A percentile compares a stretch with the other conserved stretches of the same genome.
Conservation (phyloP, 2,329 filamentous ascomycete genomes). For the Aschersonia sp. region DNA sequence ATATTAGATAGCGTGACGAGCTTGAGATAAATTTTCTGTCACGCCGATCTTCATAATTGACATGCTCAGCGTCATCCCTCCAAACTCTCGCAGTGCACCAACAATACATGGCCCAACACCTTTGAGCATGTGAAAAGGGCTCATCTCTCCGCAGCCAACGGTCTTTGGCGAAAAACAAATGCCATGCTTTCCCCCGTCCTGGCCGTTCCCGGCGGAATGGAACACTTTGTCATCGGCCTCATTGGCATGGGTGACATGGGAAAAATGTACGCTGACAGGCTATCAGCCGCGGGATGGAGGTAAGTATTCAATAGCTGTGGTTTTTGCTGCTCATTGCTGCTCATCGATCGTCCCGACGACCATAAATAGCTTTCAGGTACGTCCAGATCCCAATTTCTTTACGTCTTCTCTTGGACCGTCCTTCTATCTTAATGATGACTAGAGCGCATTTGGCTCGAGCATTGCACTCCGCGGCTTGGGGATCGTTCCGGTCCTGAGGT, state of each 20-base stretch:
- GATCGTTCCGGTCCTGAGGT: conserved; percentile 63
- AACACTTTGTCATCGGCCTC: conserved; percentile 70
- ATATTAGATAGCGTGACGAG: too few relatives aligned
- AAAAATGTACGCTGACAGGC: conserved; percentile 86
- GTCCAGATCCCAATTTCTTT: neutral
- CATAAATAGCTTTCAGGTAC: neutral
- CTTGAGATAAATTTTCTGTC: too few relatives aligned
- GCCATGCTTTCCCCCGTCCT: conserved; percentile 14
- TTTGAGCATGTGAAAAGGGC: too few relatives aligned
- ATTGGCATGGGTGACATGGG: conserved; percentile 99
- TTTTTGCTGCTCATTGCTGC: too few relatives aligned
- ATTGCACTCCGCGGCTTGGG: conserved; percentile 52
- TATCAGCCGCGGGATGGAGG: conserved; percentile 94
- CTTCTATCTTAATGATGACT: conserved; percentile 69
- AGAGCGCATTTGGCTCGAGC: conserved; percentile 99
- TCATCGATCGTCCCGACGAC: too few relatives aligned
- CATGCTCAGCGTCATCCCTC: too few relatives aligned
- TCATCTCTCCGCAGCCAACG: too few relatives aligned
- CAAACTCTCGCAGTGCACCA: too few relatives aligned
- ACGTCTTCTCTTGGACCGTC: conserved; percentile 3
- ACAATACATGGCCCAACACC: too few relatives aligned
- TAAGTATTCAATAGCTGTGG: conserved; percentile 23
- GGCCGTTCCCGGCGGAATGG: conserved; percentile 32
- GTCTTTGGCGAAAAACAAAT: conserved; percentile 2
- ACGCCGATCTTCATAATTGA: too few relatives aligned